phyloP scores from a whole-genome alignment of 345 rosid species.

The Anastatica hierochuntica region DNA sequence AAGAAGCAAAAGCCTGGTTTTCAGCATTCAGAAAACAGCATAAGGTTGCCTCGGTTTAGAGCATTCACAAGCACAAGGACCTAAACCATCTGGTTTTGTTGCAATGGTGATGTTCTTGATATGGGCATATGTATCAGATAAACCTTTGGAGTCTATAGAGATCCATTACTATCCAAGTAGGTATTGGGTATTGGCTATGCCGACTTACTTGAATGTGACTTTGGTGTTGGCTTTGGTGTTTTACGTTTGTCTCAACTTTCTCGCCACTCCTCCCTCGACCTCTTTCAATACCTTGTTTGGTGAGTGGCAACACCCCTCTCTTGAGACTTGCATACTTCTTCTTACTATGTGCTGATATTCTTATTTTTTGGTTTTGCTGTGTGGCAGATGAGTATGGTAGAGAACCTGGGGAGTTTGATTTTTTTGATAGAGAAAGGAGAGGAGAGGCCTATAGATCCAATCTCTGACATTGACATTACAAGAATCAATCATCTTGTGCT shows the following conservation, averaged over 20 bases:
- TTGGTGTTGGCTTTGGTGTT: constrained; percentile 38
- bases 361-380: too few species aligned
- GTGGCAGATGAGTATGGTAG: constrained; percentile 77
- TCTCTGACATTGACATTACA: constrained; percentile 55
- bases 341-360: too few species aligned
- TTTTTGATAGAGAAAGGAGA: constrained; percentile 34
- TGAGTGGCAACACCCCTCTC: constrained; percentile 13
- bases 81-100: constrained; percentile 68
- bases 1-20: constrained; percentile 36
- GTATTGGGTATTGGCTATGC: constrained; percentile 74
- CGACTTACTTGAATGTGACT: constrained; percentile 54
- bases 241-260: constrained; percentile 75
- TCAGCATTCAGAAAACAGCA: constrained; percentile 35
- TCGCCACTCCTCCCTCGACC: constrained; percentile 54
- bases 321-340: background rate
- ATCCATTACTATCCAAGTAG: constrained; percentile 74
- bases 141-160: constrained; percentile 50
- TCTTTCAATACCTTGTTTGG: constrained; percentile 60
- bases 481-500: constrained; percentile 53
- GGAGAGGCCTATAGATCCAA: constrained; percentile 55
- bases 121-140: constrained; percentile 88
- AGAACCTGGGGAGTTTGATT: constrained; percentile 41
- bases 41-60: constrained; percentile 34
- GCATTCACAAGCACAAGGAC: constrained; percentile 65
- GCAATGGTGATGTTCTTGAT: constrained; percentile 65